Base-by-base conservation (phyloP, 768 basidiomycete species). In the Rhizopogon vinicolor region DNA sequence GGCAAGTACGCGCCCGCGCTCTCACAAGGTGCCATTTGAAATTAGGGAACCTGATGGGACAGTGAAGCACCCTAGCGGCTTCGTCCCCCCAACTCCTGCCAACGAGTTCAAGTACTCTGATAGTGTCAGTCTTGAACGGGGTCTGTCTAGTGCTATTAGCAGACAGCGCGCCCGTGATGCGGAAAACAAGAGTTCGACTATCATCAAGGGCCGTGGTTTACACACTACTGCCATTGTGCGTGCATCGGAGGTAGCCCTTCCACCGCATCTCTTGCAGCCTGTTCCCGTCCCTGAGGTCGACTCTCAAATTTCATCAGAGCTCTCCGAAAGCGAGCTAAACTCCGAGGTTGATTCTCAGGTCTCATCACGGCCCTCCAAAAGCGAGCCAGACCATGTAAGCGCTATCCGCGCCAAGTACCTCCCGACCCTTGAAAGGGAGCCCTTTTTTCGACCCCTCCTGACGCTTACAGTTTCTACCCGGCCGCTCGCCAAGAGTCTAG, bases 21-120 rank as follows among this genome's bases (percentile, higher is more conserved):
- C 40, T 5, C 70, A 72, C 58, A 78, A 78, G 63, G 68, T 78
- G 6, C 77, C 77, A 1, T 75, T 74, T 22, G 77, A 78, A 59
- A 67, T 76, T 0, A 59, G 65, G 33, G 65, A 68, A 25, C 54
- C 52, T 3, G 75, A 78, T 49, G 77, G 77, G 22, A 71, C 60
- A 1, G 61, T 76, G 41, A 65, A 65, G 39, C 75, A 76, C 48
- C 69, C 76, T 1, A 75, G 74, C 31, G 77, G 77, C 1, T 78
- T 76, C 58, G 67, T 72, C 9, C 75, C 75, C 2, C 76, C 76
- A 2, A 78, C 76, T 1, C 70, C 76, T 31, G 64, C 66, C 37
- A 59, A 73, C 46, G 72, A 71, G 8, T 78, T 75, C 62, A 66
- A 62, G 44, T 53, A 63, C 16, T 35, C 46, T 8, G 60, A 58